phyloP scores from a whole-genome alignment of 176 grass and related monocot genomes.

The Rhipidocladum racemiflorum region DNA sequence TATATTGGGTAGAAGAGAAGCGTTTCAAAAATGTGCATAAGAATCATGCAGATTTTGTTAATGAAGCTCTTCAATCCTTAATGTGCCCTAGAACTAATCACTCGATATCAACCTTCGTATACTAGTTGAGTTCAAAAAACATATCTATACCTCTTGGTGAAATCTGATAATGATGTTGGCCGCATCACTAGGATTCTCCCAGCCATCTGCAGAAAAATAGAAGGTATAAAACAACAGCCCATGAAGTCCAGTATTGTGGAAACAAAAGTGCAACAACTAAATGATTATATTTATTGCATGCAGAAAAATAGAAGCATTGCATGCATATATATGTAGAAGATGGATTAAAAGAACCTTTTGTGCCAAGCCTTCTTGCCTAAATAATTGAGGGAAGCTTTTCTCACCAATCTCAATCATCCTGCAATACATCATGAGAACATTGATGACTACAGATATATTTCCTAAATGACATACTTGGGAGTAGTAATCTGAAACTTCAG shows the following conservation, averaged over 20 bases:
- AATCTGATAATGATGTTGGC: conserved; percentile 76
- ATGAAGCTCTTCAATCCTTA: neutral
- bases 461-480: neutral
- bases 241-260: neutral
- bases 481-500: neutral
- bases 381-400: conserved; percentile 94
- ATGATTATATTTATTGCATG: neutral
- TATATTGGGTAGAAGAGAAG: neutral
- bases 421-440: conserved; percentile 29
- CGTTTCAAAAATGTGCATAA: neutral
- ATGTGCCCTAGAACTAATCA: neutral
- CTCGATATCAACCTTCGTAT: neutral
- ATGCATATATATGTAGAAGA: neutral
- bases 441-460: neutral
- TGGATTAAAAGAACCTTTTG: conserved; percentile 58
- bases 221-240: conserved; percentile 17
- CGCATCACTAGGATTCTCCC: conserved; percentile 77
- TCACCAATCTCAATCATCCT: conserved; percentile 89
- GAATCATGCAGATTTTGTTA: neutral
- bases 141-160: conserved; percentile 67
- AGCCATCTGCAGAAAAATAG: conserved; percentile 71
- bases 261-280: conserved; percentile 2
- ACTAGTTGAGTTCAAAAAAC: conserved; percentile 10
- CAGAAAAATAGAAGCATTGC: neutral
- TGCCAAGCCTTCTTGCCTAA: conserved; percentile 74